phyloP scores from a whole-genome alignment of 768 basidiomycete species.

The Lentinus tigrinus region DNA sequence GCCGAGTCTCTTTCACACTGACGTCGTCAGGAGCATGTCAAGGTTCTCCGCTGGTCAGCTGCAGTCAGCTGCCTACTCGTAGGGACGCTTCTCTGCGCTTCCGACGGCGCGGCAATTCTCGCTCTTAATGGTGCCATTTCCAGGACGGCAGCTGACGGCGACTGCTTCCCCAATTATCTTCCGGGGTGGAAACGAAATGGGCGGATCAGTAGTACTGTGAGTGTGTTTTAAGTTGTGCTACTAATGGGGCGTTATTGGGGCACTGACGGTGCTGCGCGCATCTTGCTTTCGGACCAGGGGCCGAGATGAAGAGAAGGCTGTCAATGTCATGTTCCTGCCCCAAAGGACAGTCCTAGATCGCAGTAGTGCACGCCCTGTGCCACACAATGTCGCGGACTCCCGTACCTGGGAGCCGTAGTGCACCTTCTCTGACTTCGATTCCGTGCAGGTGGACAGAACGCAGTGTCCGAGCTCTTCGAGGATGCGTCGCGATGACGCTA shows the following conservation, averaged over 20 bases:
- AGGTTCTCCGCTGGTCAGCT: neutral
- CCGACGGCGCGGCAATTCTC: neutral
- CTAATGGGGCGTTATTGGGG: neutral
- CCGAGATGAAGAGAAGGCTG: neutral
- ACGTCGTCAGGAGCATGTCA: neutral
- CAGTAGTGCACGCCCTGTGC: neutral
- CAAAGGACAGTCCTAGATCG: neutral
- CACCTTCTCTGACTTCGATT: neutral
- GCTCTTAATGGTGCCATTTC: too few relatives aligned
- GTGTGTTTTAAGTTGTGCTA: neutral
- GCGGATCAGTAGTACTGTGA: neutral
- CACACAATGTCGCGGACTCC: neutral
- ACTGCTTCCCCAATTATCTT: too few relatives aligned
- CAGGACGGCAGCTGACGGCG: too few relatives aligned
- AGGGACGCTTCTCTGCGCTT: neutral
- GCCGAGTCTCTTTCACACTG: neutral
- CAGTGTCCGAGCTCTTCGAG: too few relatives aligned
- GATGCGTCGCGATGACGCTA: neutral
- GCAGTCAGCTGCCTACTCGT: neutral
- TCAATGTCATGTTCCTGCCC: neutral
- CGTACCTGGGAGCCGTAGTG: slow-evolving; percentile 3
- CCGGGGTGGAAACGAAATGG: too few relatives aligned
- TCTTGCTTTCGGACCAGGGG: neutral
- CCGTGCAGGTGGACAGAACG: neutral
- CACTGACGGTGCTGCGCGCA: neutral